These are phyloP conservation scores for Aspergillus tubingensis DNA, from an alignment of 2,329 filamentous ascomycete genomes.

Conservation along the genomic window DNA sequence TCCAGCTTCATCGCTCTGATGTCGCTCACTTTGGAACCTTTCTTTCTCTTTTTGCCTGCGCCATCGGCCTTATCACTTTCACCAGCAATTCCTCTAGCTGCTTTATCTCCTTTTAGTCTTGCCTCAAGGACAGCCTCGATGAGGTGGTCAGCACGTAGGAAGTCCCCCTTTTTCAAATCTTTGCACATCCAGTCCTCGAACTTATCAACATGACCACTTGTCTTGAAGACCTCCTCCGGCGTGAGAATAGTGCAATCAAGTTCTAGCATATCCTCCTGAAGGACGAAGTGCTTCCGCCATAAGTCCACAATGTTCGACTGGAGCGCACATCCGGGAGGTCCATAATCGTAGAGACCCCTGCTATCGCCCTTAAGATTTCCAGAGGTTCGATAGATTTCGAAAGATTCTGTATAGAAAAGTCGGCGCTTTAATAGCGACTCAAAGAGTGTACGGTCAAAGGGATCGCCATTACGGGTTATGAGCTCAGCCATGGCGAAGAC, in stretches of 20 bases:
- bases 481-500: too few relatives aligned
- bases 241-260: conserved; percentile 94
- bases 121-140: conserved; percentile 91
- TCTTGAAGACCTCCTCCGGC: conserved; percentile 90
- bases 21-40: conserved; percentile 65
- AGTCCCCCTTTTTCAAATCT: conserved; percentile 95
- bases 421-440: conserved; percentile 85
- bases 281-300: conserved; percentile 91
- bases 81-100: conserved; percentile 71
- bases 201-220: conserved; percentile 93
- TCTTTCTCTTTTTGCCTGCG: conserved; percentile 88
- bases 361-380: conserved; percentile 61
- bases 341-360: conserved; percentile 89
- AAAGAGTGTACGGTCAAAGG: conserved; percentile 72
- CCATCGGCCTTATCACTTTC: conserved; percentile 68
- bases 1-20: conserved; percentile 80
- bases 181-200: conserved; percentile 99
- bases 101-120: conserved; percentile 85
- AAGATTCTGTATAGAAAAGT: conserved; percentile 92
- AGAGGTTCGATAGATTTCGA: conserved; percentile 73
- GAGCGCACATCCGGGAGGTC: conserved; percentile 81
- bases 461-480: too few relatives aligned
- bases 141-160: conserved; percentile 92
- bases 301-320: conserved; percentile 84
- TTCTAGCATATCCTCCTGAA: conserved; percentile 94